A percentile compares a stretch with the other conserved stretches of the same genome.
phyloP scores from a whole-genome alignment of 768 basidiomycete genomes.

The Mycena pura region DNA sequence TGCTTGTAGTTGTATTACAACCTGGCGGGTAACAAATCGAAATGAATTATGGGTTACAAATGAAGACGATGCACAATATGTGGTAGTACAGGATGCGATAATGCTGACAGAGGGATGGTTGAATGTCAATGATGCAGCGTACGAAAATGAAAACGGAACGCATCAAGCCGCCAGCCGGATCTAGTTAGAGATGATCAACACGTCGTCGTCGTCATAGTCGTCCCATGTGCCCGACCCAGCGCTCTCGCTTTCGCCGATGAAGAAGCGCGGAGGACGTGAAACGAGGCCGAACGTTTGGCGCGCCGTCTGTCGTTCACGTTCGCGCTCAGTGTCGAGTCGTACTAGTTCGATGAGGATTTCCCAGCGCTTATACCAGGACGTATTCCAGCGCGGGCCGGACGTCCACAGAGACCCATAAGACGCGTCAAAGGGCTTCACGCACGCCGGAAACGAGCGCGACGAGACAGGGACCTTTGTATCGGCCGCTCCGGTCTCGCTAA shows the following conservation, averaged over 20 bases:
- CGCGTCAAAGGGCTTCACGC: conserved; percentile 3
- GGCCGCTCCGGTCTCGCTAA: conserved; percentile 7
- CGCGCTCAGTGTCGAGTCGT: conserved; percentile 35
- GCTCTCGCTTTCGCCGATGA: conserved; percentile 26
- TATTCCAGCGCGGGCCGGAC: conserved; percentile 47
- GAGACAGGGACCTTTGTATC: neutral
- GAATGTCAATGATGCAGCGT: neutral
- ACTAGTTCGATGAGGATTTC: conserved; percentile 56
- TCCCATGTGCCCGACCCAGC: conserved; percentile 16
- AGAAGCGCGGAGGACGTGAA: conserved; percentile 15
- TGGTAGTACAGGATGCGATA: neutral
- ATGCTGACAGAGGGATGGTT: neutral
- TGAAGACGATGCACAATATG: neutral
- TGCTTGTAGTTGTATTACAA: too few species aligned
- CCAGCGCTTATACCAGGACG: conserved; percentile 62
- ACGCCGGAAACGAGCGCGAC: neutral
- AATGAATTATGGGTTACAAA: too few species aligned
- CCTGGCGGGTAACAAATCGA: too few species aligned
- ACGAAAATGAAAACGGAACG: neutral
- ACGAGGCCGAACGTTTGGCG: neutral
- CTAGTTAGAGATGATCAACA: conserved; percentile 9
- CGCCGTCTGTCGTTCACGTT: neutral
- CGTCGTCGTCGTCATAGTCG: neutral
- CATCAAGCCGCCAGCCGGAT: neutral
- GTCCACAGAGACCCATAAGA: conserved; percentile 1